Percentiles rank a stretch among this genome's conserved stretches.
These are phyloP conservation scores for Cadophora luteo-olivacea DNA, from an alignment of 2,329 filamentous ascomycete genomes.

Conservation along the genomic window DNA sequence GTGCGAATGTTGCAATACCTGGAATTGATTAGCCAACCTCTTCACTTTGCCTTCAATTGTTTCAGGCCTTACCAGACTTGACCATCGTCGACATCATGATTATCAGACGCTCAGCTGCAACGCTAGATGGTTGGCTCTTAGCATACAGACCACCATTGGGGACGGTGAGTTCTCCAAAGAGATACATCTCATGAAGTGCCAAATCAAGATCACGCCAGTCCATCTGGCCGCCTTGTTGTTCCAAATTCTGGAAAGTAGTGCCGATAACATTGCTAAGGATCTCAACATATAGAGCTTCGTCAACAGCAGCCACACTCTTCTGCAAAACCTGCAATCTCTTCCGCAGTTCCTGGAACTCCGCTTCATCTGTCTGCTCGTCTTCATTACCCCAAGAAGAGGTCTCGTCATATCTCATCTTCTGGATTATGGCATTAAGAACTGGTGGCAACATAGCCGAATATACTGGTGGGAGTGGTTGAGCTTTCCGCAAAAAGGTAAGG, in stretches of 20 bases:
- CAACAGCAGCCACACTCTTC: slow-evolving; percentile 88
- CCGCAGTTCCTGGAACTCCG: slow-evolving; percentile 93
- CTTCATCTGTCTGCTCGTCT: slow-evolving; percentile 94
- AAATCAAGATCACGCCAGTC: slow-evolving; percentile 97
- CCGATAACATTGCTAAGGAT: slow-evolving; percentile 88
- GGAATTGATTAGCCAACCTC: slow-evolving; percentile 38
- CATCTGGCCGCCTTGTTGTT: slow-evolving; percentile 74
- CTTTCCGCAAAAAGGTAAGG: slow-evolving; percentile 86
- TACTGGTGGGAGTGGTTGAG: slow-evolving; percentile 72
- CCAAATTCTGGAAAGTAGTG: slow-evolving; percentile 82
- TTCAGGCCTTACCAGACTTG: slow-evolving; percentile 71
- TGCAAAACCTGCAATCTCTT: slow-evolving; percentile 90
- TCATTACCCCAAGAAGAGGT: slow-evolving; percentile 93
- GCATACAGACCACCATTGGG: slow-evolving; percentile 84
- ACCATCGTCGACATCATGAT: slow-evolving; percentile 97
- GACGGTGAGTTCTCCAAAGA: slow-evolving; percentile 94
- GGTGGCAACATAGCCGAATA: slow-evolving; percentile 86
- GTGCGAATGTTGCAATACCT: slow-evolving; percentile 85
- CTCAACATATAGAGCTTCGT: slow-evolving; percentile 87
- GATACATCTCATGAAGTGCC: slow-evolving; percentile 91
- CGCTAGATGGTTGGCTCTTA: slow-evolving; percentile 81
- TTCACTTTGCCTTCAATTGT: background rate
- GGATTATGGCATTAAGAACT: slow-evolving; percentile 88
- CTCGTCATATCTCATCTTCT: slow-evolving; percentile 98
- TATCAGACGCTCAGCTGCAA: slow-evolving; percentile 81